These are phyloP conservation scores for Parastagonospora avenae DNA, from an alignment of 2,329 filamentous ascomycete species.

Conservation along the genomic window DNA sequence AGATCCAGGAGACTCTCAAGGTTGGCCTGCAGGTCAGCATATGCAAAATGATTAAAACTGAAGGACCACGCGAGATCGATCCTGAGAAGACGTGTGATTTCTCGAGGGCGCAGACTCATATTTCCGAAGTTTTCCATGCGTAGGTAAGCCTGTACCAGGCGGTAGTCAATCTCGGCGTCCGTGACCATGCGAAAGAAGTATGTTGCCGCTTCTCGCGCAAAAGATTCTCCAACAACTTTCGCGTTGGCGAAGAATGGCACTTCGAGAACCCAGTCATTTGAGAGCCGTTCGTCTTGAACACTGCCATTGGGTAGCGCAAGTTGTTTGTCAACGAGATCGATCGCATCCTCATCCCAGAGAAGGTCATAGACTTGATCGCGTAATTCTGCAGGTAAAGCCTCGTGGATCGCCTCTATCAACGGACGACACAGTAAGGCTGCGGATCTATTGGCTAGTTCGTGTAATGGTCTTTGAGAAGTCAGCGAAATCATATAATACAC, in stretches of 20 bases:
- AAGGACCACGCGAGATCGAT: slow-evolving; percentile 2
- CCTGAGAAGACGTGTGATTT: slow-evolving; percentile 3
- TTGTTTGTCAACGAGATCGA: not conserved
- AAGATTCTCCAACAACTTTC: slow-evolving; percentile 1
- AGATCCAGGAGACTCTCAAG: slow-evolving; percentile 11
- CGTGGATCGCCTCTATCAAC: no score
- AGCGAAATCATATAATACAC: no score
- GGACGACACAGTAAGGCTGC: no score
- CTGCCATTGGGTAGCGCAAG: not conserved
- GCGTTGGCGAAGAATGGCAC: slow-evolving; percentile 9
- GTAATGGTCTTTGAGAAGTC: no score
- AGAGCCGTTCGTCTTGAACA: not conserved
- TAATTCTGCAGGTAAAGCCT: slow-evolving; percentile 8
- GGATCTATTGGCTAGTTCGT: no score
- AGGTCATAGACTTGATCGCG: slow-evolving; percentile 8
- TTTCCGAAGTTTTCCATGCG: slow-evolving; percentile 4
- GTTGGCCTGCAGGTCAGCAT: slow-evolving; percentile 1
- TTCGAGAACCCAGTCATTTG: not conserved
- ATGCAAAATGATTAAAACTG: not conserved
- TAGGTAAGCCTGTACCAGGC: slow-evolving; percentile 4
- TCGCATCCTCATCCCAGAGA: slow-evolving; percentile 4
- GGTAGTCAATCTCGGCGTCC: slow-evolving; percentile 5
- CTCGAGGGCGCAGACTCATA: not conserved
- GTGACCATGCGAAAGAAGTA: slow-evolving; percentile 6
- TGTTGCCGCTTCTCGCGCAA: slow-evolving; percentile 7